Evolutionary conservation across 2,329 filamentous ascomycete species (phyloP), one percentile per base, ranked within the genome.

Genomic region (Arthrinium phaeospermum): DNA sequence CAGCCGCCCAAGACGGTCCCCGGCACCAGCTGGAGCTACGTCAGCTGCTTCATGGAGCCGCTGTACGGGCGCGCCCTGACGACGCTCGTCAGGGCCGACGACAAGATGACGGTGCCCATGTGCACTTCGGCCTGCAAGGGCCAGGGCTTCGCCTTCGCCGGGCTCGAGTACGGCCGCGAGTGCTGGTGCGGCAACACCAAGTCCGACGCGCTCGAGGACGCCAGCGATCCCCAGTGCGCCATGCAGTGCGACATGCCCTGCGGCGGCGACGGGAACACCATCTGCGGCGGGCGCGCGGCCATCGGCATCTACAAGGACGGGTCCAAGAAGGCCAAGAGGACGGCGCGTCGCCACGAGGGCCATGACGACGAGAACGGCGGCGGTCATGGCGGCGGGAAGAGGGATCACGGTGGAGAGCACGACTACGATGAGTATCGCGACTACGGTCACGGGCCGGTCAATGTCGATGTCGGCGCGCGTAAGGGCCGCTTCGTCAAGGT

Each of bases 61-160:
- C 53, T 61, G 53, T 61, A 61, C 53, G 53, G 53, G 5, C 68
- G 72, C 22, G 70, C 72, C 24, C 41, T 72, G 19, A 49, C 47
- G 3, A 69, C 30, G 24, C 44, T 69, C 1, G 24, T 71, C 77
- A 69, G 75, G 76, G 45, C 72, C 74, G 68, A 61, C 53, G 69
- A 71, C 44, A 75, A 72, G 67, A 82, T 84, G 81, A 83, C 83
- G 7, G 73, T 85, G 13, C 80, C 82, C 45, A 78, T 75, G 71
- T 85, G 83, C 74, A 80, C 69, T 16, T 37, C 44, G 16, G 41
- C 68, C 34, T 74, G 73, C 80, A 1, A 72, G 74, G 53, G 83
- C 77, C 72, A 73, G 27, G 77, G 73, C 19, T 83, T 80, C 74
- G 45, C 37, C 8, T 84, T 79, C 73, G 84, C 83, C 67, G 83